Base-by-base conservation (phyloP, 495 filamentous ascomycete species). In the Aspergillus mulundensis region DNA sequence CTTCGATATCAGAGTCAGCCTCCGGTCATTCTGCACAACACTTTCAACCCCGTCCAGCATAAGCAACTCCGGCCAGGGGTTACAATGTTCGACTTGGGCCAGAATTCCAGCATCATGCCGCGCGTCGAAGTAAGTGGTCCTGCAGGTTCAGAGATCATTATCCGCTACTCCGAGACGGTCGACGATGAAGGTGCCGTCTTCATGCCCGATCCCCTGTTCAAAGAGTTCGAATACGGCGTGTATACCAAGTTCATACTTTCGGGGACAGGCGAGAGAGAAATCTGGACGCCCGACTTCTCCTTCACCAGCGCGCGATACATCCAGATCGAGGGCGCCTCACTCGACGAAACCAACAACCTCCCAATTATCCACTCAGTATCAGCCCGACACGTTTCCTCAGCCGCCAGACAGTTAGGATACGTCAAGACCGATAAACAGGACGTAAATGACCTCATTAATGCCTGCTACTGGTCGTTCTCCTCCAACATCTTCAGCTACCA, bases 401-500 rank as follows among this genome's bases (percentile, higher is more conserved):
- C 59, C 14, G 66, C 66, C 0, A 46, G 63, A 45, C 56, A 56
- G 24, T 61, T 68, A 1, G 66, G 66, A 8, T 51, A 41, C 6
- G 58, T 68, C 48, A 66, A 60, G 45, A 68, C 66, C 2, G 66
- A 68, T 19, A 68, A 66, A 32, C 55, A 61, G 16, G 66, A 68
- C 28, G 57, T 61, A 15, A 68, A 68, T 20, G 40, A 57, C 1
- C 49, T 68, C 7, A 52, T 68, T 7, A 68, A 63, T 16, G 66
- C 66, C 25, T 53, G 57, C 14, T 64, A 61, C 42, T 68, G 66
- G 66, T 56, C 59, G 0, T 68, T 68, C 46, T 53, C 41, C 28
- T 64, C 61, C n/a, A 68, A 68, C 43, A 43, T 68, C 10, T 68
- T 68, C 53, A 68, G 66, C 39, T 68, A 68, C 44, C 66, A 68